Evolutionary conservation across 2,329 filamentous ascomycete genomes (phyloP), one percentile per base, ranked within the genome.

Genomic region (Cercospora nicotianae): DNA sequence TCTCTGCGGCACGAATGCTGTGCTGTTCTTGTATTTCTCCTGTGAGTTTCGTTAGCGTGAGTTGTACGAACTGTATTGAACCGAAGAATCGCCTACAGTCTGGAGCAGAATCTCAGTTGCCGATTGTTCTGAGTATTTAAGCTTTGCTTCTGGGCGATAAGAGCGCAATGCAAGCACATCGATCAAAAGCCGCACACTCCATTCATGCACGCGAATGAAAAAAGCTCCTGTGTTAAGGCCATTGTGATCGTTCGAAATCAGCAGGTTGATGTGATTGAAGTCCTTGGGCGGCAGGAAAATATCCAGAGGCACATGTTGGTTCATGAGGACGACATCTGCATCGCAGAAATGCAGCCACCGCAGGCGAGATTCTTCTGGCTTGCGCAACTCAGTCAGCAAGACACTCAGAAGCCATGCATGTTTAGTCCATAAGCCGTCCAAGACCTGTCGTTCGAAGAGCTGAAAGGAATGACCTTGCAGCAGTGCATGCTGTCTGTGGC

Each of bases 181-280:
- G 42, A 66, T 62, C 42, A 62, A 18, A 23, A 55, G 61, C 16
- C 55, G 51, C 5, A 62, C 64, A 12, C 39, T 20, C 64, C 64
- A 66, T 20, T 66, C 42, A 60, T 70, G 60, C 0, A 78, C 74
- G 36, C 75, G 72, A 10, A 80, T 45, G 64, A 77, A 78, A 69
- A 79, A 79, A 8, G 75, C 68, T 8, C 71, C 72, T 3, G 73
- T 64, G 68, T 78, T 74, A 57, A 80, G 64, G n/a, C 72, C 74
- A 63, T 73, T 70, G 45, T 69, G 63, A 57, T 77, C 73, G 42
- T 72, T 70, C 5, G 74, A 72, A 53, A 72, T 72, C 18, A 80
- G 64, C 30, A 76, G 68, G 30, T 75, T 67, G 63, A 77, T 62
- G 20, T 72, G 59, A n/a, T 70, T 57, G 45, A 70, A 70, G 2